phyloP scores from a whole-genome alignment of 1,284 basidiomycete genomes.

The Agroathelia rolfsii region DNA sequence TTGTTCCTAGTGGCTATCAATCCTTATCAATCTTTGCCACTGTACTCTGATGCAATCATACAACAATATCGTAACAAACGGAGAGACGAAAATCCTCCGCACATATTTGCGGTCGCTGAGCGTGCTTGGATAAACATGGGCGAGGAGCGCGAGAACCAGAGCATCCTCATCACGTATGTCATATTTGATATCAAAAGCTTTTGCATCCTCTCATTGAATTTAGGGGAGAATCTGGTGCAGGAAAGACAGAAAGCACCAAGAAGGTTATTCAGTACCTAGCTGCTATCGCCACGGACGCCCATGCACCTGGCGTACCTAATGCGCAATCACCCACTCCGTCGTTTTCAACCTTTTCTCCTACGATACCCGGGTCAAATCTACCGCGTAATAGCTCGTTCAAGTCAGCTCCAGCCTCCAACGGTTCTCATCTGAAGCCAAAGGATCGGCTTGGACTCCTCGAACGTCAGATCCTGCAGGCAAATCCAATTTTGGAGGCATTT shows the following conservation, averaged over 20 bases:
- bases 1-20: conserved; percentile 98
- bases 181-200: conserved; percentile 1
- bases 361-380: conserved; percentile 49
- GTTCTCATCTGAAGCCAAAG: conserved; percentile 43
- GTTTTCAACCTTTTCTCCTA: conserved; percentile 31
- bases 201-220: conserved; percentile 7
- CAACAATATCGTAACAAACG: conserved; percentile 90
- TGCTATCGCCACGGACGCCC: conserved; percentile 84
- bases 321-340: conserved; percentile 42
- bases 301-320: conserved; percentile 43
- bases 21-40: conserved; percentile 87
- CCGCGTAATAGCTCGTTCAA: conserved; percentile 45
- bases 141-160: conserved; percentile 94
- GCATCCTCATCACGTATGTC: conserved; percentile 92
- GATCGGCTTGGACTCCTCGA: conserved; percentile 83
- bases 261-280: conserved; percentile 99
- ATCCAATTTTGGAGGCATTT: conserved; percentile 96
- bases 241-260: conserved; percentile 99
- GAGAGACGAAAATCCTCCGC: conserved; percentile 92
- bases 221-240: conserved; percentile 97
- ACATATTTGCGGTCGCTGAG: conserved; percentile 96
- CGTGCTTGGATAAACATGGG: conserved; percentile 98
- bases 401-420: conserved; percentile 33
- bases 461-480: conserved; percentile 95
- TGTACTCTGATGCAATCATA: conserved; percentile 89